Percentiles rank a stretch among this genome's conserved stretches.
Evolutionary conservation across 73 alveolate species (phyloP).

Genomic region (Paramecium pentaurelia): DNA sequence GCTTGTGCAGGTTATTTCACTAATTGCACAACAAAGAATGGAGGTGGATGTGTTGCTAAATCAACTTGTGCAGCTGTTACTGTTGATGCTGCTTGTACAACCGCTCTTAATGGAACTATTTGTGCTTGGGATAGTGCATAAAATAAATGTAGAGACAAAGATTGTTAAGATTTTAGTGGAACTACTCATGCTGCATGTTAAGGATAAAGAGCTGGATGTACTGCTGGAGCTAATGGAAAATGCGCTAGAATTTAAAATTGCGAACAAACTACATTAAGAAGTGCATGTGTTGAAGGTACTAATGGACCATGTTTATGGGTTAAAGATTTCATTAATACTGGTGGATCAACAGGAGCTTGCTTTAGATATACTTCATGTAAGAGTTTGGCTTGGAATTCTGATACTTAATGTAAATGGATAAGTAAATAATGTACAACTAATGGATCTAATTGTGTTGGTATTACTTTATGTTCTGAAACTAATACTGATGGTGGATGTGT

Average conservation of each 20-base stretch:
- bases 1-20: background rate
- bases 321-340: background rate
- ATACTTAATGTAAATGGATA: too few relatives aligned
- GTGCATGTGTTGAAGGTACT: background rate
- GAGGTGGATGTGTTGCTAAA: background rate
- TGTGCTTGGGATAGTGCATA: background rate
- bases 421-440: background rate
- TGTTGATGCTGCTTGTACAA: background rate
- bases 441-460: background rate
- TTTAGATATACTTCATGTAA: too few relatives aligned
- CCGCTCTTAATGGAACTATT: background rate
- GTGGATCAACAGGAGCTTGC: background rate
- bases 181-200: background rate
- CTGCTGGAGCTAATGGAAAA: conserved; percentile 4
- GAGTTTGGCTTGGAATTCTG: too few relatives aligned
- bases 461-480: background rate
- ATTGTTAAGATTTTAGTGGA: conserved; percentile 1
- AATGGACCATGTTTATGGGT: conserved; percentile 31
- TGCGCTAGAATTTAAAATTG: background rate
- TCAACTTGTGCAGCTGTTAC: background rate
- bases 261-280: background rate
- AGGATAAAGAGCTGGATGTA: background rate
- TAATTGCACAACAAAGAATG: background rate
- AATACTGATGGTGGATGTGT: conserved; percentile 17
- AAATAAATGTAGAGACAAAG: background rate